These are phyloP conservation scores for Lepiota subincarnata DNA, from an alignment of 768 basidiomycete species.

Conservation along the genomic window DNA sequence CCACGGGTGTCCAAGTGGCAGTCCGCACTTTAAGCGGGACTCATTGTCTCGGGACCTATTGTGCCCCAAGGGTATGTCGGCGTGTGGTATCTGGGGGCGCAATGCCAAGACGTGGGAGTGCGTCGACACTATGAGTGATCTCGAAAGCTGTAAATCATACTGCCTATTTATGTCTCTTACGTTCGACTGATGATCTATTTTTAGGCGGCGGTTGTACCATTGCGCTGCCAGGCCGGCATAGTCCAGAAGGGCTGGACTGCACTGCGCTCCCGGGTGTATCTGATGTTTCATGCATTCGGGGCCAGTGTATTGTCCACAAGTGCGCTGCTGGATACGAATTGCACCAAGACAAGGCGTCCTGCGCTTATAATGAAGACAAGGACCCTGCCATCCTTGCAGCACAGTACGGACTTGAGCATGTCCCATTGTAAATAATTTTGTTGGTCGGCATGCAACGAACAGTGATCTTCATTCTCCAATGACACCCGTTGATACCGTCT, in stretches of 20 bases:
- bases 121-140: conserved; percentile 39
- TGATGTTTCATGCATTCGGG: conserved; percentile 43
- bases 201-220: conserved; percentile 47
- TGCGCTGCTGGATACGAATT: conserved; percentile 40
- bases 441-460: no score
- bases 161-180: neutral
- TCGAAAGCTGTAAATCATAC: conserved; percentile 47
- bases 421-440: conserved; percentile 7
- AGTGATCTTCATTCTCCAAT: no score
- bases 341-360: neutral
- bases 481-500: no score
- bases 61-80: conserved; percentile 34
- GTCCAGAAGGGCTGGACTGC: conserved; percentile 42
- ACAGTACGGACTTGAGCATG: conserved; percentile 26
- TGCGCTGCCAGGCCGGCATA: conserved; percentile 21
- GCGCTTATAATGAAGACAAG: conserved; percentile 20
- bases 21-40: conserved; percentile 26
- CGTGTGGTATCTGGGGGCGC: conserved; percentile 41
- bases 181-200: neutral
- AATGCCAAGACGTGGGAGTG: conserved; percentile 43
- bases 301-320: conserved; percentile 39
- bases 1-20: conserved; percentile 29
- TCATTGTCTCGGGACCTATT: conserved; percentile 19
- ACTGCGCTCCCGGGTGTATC: conserved; percentile 43
- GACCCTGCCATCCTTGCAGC: conserved; percentile 21